A percentile compares a stretch with the other conserved stretches of the same genome.
Evolutionary conservation across 225 moss, liverwort and hornwort genomes (phyloP).

Genomic region (Bryoerythrophyllum caledonicum): DNA sequence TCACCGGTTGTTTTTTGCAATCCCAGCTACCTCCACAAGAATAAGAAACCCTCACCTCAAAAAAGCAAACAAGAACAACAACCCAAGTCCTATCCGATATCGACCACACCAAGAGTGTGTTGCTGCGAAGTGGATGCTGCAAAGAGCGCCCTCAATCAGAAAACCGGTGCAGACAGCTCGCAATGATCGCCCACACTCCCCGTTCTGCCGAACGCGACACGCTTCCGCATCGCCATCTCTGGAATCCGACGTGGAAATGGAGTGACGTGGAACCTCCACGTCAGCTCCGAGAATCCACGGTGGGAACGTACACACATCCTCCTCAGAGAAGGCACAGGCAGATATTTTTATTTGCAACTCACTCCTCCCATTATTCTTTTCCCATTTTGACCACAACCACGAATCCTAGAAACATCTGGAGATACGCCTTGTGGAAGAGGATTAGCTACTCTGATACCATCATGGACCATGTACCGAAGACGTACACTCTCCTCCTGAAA

Average conservation of each 20-base stretch:
- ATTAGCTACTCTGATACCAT: no score
- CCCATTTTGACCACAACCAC: no score
- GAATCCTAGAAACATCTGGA: no score
- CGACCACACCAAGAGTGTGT: not conserved
- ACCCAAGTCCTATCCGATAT: not conserved
- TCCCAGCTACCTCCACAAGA: not conserved
- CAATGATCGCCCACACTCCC: not conserved
- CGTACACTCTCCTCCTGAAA: no score
- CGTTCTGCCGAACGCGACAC: no score
- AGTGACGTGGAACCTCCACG: not conserved
- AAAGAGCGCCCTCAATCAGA: no score
- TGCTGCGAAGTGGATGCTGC: not conserved
- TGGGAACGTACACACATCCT: no score
- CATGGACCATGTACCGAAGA: no score
- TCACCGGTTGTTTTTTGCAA: not conserved
- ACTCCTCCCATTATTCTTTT: no score
- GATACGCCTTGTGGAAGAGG: no score
- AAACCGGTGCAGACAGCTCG: not conserved
- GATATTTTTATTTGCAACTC: no score
- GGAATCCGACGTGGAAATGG: not conserved
- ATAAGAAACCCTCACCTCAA: slow-evolving; percentile 9
- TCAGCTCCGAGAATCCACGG: not conserved
- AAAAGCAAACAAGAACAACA: not conserved
- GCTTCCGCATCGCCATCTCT: not conserved
- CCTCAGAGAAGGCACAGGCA: no score